Base-by-base conservation (phyloP, 768 basidiomycete genomes). In the Suillus spraguei region DNA sequence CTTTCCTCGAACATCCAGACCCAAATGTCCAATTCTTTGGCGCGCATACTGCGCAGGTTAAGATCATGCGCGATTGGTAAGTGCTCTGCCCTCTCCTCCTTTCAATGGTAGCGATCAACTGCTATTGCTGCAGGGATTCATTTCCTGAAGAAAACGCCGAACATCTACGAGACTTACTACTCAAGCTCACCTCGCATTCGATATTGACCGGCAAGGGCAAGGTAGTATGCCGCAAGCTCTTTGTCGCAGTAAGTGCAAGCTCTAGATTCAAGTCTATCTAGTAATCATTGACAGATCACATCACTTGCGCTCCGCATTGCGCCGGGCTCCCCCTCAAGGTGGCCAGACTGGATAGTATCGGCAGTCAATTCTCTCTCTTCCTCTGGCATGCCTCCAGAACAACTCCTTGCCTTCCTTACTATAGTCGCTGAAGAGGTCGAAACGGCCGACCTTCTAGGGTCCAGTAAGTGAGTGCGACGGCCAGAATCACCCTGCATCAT, bases 21-120 rank as follows among this genome's bases (percentile, higher is more conserved):
- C 82, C 83, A 60, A 94, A 94, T 70, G 92, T 97, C 11, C 91
- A 95, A 73, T 98, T 97, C 82, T 97, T 94, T 70, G 94, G 95
- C 3, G 95, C 95, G 5, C 95, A 97, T 69, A 97, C 94, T 0
- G 86, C 90, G 3, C 94, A 96, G 71, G 92, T 96, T 65, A 98
- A 98, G 83, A 94, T 97, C 66, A 87, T 91, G 16, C 81, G 95
- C 66, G 95, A 97, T 74, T 97, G 95, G 95, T 95, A 72, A 66
- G 84, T 74, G 56, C 5, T 38, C 58, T 13, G 32, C 54, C 5
- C 42, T 28, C 60, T 14, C 42, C 24, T 60, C 46, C 11, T 44
- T 35, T 7, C 5, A 35, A 6, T 32, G 9, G 67, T 53, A 72
- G 65, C 16, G 38, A 61, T 22, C 17, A 28, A 16, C 17, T 50